Conservation (phyloP, 352 stramenopile genomes). For the Phytopythium litorale region DNA sequence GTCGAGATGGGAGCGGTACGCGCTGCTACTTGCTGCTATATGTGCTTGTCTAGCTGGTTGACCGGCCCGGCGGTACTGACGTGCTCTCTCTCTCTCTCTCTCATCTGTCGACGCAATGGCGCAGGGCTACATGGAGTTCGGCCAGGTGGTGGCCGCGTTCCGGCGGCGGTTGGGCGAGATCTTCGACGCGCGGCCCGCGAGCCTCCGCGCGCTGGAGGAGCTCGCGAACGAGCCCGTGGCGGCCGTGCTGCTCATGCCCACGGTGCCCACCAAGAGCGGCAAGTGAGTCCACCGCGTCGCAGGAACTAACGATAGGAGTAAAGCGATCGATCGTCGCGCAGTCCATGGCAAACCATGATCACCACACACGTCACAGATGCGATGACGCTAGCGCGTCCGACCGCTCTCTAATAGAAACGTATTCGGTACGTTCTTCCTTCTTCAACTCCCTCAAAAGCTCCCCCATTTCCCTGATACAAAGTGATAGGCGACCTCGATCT, state of each 20-base stretch:
- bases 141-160: constrained; percentile 71
- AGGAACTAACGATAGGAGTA: constrained; percentile 2
- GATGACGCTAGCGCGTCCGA: background rate
- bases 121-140: constrained; percentile 89
- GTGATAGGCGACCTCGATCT: background rate
- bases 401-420: background rate
- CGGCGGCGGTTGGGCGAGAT: constrained; percentile 63
- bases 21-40: constrained; percentile 4
- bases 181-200: constrained; percentile 61
- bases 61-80: background rate
- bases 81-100: background rate
- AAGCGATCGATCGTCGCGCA: background rate
- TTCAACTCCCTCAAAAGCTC: background rate
- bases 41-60: background rate
- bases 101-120: constrained; percentile 4
- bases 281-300: constrained; percentile 8
- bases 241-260: constrained; percentile 43
- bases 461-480: background rate
- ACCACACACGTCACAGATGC: background rate
- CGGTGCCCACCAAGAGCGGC: constrained; percentile 25
- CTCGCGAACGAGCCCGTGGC: constrained; percentile 69
- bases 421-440: background rate
- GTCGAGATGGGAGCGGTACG: constrained; percentile 85
- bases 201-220: constrained; percentile 53
- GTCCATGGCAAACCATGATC: background rate